Evolutionary conservation across 306 rosid genomes (phyloP), one percentile per base, ranked within the genome.

Genomic region (Datisca glomerata): DNA sequence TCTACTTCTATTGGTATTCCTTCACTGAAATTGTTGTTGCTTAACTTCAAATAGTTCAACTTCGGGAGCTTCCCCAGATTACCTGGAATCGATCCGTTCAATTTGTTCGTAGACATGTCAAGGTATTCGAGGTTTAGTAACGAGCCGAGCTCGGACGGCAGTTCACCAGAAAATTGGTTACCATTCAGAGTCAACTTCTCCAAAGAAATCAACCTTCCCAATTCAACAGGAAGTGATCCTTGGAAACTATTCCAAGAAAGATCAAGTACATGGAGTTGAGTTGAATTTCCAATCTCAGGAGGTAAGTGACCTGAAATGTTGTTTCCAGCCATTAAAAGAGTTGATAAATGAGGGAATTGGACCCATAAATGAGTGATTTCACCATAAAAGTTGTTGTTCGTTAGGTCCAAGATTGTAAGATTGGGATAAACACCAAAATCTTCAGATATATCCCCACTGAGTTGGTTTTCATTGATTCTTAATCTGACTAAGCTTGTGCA

Each of bases 51-150:
- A 60, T 14, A 5, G 42, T 56, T 17, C 53, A 71, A 19, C 1
- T 52, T 20, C n/a, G 16, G 6, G 7, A 52, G 45, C 24, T 58
- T 16, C 6, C 74, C 57, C 0, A 66, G 24, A 18, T 50, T 49
- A n/a, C 21, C 27, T 10, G 79, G 60, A 20, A 66, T 61, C 12
- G 53, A 52, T 12, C 31, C 40, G 43, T 46, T 62, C 20, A 72
- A 42, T 72, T 66, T 7, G 25, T 7, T 91, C 15, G 55, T 43
- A 37, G 96, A 80, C n/a, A 91, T 81, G 62, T 91, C 98, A 62
- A 91, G 86, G 72, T 77, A 93, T 76, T 91, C 96, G 49, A 84
- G 64, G 33, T 91, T 91, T 45, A 73, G 86, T 64, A 91, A 91
- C 38, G 73, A 92, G 10, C 86, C 94, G 8, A 91, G 54, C 65